Percentiles rank a stretch among this genome's conserved stretches.
These are phyloP conservation scores for Sarcodon sp. DNA, from an alignment of 768 basidiomycete genomes.

Conservation along the genomic window DNA sequence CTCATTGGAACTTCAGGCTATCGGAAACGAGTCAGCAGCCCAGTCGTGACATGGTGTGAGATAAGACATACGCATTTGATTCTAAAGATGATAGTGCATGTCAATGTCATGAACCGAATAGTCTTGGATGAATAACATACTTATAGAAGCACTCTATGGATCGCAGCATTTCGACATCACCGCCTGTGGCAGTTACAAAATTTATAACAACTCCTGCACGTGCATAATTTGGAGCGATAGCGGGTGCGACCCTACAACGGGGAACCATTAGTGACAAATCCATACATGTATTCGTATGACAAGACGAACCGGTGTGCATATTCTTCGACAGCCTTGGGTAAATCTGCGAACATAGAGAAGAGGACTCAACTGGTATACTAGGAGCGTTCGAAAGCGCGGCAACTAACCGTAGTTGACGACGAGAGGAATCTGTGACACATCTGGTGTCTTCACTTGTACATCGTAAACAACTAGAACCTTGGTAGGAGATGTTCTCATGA, in stretches of 20 bases:
- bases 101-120: neutral
- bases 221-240: slow-evolving; percentile 73
- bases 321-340: slow-evolving; percentile 93
- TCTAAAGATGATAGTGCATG: slow-evolving; percentile 9
- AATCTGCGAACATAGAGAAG: slow-evolving; percentile 31
- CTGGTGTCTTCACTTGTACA: slow-evolving; percentile 81
- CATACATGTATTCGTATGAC: neutral
- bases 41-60: neutral
- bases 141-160: slow-evolving; percentile 99
- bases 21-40: slow-evolving; percentile 12
- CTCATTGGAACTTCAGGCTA: slow-evolving; percentile 88
- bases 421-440: slow-evolving; percentile 82
- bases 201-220: slow-evolving; percentile 91
- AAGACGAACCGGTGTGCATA: slow-evolving; percentile 81
- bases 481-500: slow-evolving; percentile 52
- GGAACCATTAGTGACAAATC: slow-evolving; percentile 4
- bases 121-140: slow-evolving; percentile 25
- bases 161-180: slow-evolving; percentile 96
- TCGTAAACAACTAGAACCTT: slow-evolving; percentile 90
- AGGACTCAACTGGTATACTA: neutral
- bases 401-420: slow-evolving; percentile 85
- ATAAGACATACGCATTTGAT: slow-evolving; percentile 66
- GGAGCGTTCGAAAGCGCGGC: neutral
- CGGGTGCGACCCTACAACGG: slow-evolving; percentile 59
- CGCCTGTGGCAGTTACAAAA: slow-evolving; percentile 94